A percentile compares a stretch with the other conserved stretches of the same genome.
These are phyloP conservation scores for Neolentinus lepideus DNA, from an alignment of 1,284 basidiomycete species.

Conservation along the genomic window DNA sequence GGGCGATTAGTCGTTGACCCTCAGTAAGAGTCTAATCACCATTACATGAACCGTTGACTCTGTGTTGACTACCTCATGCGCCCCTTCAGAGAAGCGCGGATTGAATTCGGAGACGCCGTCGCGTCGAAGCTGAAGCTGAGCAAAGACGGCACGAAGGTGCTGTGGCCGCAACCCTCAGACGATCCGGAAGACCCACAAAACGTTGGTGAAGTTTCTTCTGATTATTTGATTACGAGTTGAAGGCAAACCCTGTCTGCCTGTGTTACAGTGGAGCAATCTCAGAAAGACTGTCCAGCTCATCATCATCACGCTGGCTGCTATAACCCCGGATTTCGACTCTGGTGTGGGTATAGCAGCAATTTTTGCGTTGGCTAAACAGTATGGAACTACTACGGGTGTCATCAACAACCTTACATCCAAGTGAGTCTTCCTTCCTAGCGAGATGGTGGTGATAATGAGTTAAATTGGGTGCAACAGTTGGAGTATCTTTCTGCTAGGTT, in stretches of 20 bases:
- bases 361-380: conserved; percentile 52
- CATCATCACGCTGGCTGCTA: conserved; percentile 57
- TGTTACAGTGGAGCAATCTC: conserved; percentile 28
- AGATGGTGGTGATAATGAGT: neutral
- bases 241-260: no score
- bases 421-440: neutral
- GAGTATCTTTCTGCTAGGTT: conserved; percentile 62
- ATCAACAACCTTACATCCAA: conserved; percentile 64
- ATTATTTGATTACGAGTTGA: conserved; percentile 13
- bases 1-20: conserved; percentile 60
- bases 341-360: conserved; percentile 56
- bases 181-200: conserved; percentile 11
- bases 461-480: conserved; percentile 22
- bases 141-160: conserved; percentile 37
- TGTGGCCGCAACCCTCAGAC: conserved; percentile 45
- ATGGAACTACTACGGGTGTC: conserved; percentile 45
- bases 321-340: conserved; percentile 65
- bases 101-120: conserved; percentile 42
- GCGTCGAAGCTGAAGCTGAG: conserved; percentile 43
- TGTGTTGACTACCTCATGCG: neutral
- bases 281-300: conserved; percentile 48
- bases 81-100: conserved; percentile 40
- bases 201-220: neutral
- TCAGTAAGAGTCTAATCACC: conserved; percentile 27
- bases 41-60: conserved; percentile 7